Base-by-base conservation (phyloP, 371 early-diverging fungal species). In the Haplosporangium sp. region DNA sequence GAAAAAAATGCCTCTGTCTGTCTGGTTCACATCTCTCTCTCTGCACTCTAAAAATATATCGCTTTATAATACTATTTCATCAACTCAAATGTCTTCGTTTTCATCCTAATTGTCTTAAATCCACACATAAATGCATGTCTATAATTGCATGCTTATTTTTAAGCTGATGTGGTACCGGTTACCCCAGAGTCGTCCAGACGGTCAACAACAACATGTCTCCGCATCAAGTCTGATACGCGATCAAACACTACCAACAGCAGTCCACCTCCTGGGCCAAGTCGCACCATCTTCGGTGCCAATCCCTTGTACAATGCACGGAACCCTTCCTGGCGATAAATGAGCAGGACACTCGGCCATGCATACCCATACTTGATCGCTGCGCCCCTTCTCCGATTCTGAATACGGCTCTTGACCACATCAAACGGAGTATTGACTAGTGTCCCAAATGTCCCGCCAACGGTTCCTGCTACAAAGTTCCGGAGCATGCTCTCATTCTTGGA, bases 361-460 rank as follows among this genome's bases (percentile, higher is more conserved):
- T 93, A 95, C 80, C 90, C 90, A 81, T 95, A 96, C 71, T 86
- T 91, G 43, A 76, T 80, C 9, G 4, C 29, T 29, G 82, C 79
- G 10, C 90, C 91, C 38, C 66, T 80, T 29, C 87, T 85, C 29
- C 95, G 89, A 72, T 91, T 91, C 81, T 97, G 98, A 40, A 97
- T 87, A 45, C 98, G 87, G 5, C 96, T 94, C 88, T 97, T 97
- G 58, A 95, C 95, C 36, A 97, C 98, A 84, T 97, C 98, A 57
- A 95, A 91, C 6, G 98, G 97, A 14, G 95, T 96, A 80, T 96
- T 97, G 56, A 95, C 79, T 38, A 93, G 83, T 14, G 96, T 96
- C 37, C 95, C 98, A 50, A 95, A 82, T n/a, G 93, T 94, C 50
- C 97, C 98, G 55, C 97, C 97, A 62, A 95, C 85, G 14, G 95